A percentile compares a stretch with the other conserved stretches of the same genome.
phyloP scores from a whole-genome alignment of 306 rosid species.

The Cotoneaster glaucophyllus region DNA sequence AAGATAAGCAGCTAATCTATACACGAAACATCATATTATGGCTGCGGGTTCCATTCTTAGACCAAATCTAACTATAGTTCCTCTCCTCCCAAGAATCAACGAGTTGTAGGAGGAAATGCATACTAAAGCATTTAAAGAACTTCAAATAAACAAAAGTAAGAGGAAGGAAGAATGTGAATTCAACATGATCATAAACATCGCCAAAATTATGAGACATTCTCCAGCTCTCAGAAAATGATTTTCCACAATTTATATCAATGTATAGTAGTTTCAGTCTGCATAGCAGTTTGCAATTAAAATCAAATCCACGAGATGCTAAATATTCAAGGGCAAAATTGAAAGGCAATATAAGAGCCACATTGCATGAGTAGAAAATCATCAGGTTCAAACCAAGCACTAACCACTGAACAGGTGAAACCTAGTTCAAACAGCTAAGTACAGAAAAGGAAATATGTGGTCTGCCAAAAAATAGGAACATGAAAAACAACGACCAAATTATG shows the following conservation, averaged over 20 bases:
- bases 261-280: neutral
- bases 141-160: neutral
- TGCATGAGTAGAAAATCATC: neutral
- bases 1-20: neutral
- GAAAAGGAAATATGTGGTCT: conserved; percentile 10
- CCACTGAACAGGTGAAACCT: neutral
- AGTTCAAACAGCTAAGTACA: conserved; percentile 4
- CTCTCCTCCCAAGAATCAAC: neutral
- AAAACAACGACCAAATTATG: neutral
- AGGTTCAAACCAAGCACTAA: neutral
- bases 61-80: neutral
- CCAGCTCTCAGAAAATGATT: neutral
- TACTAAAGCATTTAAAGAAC: neutral
- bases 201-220: neutral
- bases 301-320: neutral
- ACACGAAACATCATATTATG: neutral
- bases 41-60: neutral
- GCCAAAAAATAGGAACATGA: neutral
- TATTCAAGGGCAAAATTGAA: neutral
- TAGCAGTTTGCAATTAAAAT: neutral
- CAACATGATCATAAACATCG: neutral
- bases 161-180: neutral
- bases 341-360: neutral
- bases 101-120: neutral
- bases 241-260: neutral